Evolutionary conservation across 192 early-diverging fungal genomes (phyloP).

Genomic region (Coemansia sp.): DNA sequence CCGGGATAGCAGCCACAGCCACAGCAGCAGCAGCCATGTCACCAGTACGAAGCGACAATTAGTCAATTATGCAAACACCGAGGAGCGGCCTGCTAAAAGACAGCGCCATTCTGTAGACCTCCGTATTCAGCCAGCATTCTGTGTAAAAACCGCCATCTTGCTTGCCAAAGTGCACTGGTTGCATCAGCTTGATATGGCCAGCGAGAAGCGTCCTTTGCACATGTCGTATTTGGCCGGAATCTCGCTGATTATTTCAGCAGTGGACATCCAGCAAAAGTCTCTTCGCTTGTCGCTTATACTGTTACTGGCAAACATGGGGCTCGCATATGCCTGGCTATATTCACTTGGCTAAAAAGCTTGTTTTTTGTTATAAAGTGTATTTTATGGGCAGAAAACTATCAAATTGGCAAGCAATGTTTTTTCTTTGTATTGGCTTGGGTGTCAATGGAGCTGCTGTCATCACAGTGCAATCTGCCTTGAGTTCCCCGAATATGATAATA

Average conservation of each 20-base stretch:
- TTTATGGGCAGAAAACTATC: too few relatives aligned
- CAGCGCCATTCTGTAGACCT: not conserved
- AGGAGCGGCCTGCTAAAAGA: conserved; percentile 4
- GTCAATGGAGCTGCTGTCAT: not conserved
- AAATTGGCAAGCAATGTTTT: too few relatives aligned
- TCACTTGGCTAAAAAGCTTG: not conserved
- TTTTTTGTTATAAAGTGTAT: too few relatives aligned
- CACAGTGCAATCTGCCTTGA: conserved; percentile 15
- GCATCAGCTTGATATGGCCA: conserved; percentile 13
- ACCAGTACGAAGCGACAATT: conserved; percentile 1
- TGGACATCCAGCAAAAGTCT: conserved; percentile 30
- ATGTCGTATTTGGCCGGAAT: conserved; percentile 22
- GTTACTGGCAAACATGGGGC: conserved; percentile 16
- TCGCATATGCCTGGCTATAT: conserved; percentile 6
- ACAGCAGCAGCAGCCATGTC: not conserved
- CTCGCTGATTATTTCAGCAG: conserved; percentile 36
- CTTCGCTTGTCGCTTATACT: conserved; percentile 21
- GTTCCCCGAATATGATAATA: conserved; percentile 35
- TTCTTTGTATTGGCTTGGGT: too few relatives aligned
- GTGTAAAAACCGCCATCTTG: conserved; percentile 34
- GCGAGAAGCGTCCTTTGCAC: conserved; percentile 1
- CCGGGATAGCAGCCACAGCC: too few relatives aligned
- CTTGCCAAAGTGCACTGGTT: conserved; percentile 33
- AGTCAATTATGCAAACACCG: not conserved
- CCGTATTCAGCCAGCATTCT: conserved; percentile 17